These are phyloP conservation scores for Diaporthe velutina DNA, from an alignment of 2,329 filamentous ascomycete genomes.

Conservation along the genomic window DNA sequence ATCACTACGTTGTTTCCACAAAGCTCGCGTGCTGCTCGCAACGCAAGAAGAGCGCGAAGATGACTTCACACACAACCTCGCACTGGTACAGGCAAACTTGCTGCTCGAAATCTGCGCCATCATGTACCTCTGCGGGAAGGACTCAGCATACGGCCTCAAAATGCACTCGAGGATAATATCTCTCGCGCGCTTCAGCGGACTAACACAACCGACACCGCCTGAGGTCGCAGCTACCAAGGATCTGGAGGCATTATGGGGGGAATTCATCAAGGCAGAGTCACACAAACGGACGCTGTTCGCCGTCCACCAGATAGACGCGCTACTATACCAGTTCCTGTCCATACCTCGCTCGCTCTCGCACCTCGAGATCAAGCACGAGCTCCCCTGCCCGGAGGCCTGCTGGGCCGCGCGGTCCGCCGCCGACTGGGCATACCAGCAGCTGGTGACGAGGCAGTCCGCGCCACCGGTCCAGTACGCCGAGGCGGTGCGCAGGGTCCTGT, in stretches of 20 bases:
- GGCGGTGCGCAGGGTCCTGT: slow-evolving; percentile 53
- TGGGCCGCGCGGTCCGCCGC: slow-evolving; percentile 54
- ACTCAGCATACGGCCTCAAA: slow-evolving; percentile 51
- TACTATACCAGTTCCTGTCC: slow-evolving; percentile 58
- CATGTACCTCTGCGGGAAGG: slow-evolving; percentile 55
- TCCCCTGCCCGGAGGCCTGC: slow-evolving; percentile 53
- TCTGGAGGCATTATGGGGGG: slow-evolving; percentile 54
- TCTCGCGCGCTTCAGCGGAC: slow-evolving; percentile 50
- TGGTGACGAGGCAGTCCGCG: slow-evolving; percentile 42
- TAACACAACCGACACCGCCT: slow-evolving; percentile 50
- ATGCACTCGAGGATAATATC: slow-evolving; percentile 57
- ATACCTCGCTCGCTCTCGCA: slow-evolving; percentile 53
- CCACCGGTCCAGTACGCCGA: slow-evolving; percentile 49
- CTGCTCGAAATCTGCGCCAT: slow-evolving; percentile 57
- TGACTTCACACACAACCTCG: slow-evolving; percentile 42
- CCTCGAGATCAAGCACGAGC: slow-evolving; percentile 58
- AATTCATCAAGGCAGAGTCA: slow-evolving; percentile 53
- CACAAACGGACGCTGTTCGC: slow-evolving; percentile 57
- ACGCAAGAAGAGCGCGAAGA: slow-evolving; percentile 44
- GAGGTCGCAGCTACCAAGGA: slow-evolving; percentile 46
- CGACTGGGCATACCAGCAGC: slow-evolving; percentile 50
- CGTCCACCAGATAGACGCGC: slow-evolving; percentile 56
- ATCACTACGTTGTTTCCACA: slow-evolving; percentile 51
- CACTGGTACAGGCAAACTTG: slow-evolving; percentile 53
- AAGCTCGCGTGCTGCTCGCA: slow-evolving; percentile 46